These are phyloP conservation scores for Fusarium sp. DNA, from an alignment of 2,329 filamentous ascomycete species.

Conservation along the genomic window DNA sequence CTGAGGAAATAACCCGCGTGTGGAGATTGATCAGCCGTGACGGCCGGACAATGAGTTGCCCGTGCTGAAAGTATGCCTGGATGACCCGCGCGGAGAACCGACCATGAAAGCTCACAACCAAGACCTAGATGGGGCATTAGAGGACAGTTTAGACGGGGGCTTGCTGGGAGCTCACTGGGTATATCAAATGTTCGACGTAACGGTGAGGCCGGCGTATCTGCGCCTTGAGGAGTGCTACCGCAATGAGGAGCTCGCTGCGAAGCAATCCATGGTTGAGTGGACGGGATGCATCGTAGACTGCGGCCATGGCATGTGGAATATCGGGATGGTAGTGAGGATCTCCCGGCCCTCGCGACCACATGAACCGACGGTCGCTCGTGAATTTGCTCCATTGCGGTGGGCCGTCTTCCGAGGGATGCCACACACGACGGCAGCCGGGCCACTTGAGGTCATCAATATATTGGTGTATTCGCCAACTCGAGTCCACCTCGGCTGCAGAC, in stretches of 20 bases:
- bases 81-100: conserved; percentile 21
- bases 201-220: not conserved
- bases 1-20: not conserved
- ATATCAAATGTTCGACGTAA: not conserved
- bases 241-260: not conserved
- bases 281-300: not conserved
- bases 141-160: not conserved
- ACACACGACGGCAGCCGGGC: not conserved
- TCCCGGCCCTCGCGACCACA: not conserved
- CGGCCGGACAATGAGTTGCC: conserved; percentile 6
- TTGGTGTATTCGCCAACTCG: not conserved
- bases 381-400: not conserved
- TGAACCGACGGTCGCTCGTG: not conserved
- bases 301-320: not conserved
- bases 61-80: conserved; percentile 17
- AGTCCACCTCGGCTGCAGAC: not conserved
- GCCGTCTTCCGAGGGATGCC: not conserved
- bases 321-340: not conserved
- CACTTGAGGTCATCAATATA: too few species aligned
- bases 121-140: conserved; percentile 3
- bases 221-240: not conserved
- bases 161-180: not conserved
- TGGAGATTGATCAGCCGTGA: conserved; percentile 24
- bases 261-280: not conserved
- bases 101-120: conserved; percentile 19